A percentile compares a stretch with the other conserved stretches of the same genome.
phyloP scores from a whole-genome alignment of 495 filamentous ascomycete genomes.

The Darksidea phi region DNA sequence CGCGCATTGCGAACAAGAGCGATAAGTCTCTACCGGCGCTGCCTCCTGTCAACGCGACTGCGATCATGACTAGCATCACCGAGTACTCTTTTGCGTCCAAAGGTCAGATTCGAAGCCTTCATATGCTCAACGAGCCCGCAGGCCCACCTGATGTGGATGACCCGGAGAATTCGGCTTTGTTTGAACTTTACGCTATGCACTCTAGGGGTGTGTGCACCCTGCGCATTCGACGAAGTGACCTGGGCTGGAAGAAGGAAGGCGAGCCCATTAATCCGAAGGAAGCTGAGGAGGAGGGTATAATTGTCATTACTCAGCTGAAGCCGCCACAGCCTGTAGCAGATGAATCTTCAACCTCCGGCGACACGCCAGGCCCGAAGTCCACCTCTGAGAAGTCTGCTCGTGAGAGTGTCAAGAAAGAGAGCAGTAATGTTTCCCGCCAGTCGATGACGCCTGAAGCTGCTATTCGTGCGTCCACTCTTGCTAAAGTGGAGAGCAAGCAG shows the following conservation, averaged over 20 bases:
- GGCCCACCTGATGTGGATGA: constrained; percentile 54
- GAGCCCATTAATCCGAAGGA: constrained; percentile 75
- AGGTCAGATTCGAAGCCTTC: constrained; percentile 84
- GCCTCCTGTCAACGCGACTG: constrained; percentile 84
- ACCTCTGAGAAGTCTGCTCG: constrained; percentile 24
- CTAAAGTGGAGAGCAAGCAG: constrained; percentile 46
- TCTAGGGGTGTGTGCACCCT: constrained; percentile 89
- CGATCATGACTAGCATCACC: constrained; percentile 90
- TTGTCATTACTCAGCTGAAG: constrained; percentile 54
- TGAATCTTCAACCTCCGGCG: constrained; percentile 54
- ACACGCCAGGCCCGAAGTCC: constrained; percentile 25
- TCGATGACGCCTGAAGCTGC: constrained; percentile 37
- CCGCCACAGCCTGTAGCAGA: constrained; percentile 40
- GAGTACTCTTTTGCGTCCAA: constrained; percentile 90
- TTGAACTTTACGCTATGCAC: constrained; percentile 97
- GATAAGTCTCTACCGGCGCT: constrained; percentile 48
- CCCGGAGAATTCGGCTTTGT: constrained; percentile 63
- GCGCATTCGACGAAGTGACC: constrained; percentile 76
- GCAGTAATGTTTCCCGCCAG: constrained; percentile 46
- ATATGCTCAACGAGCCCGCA: constrained; percentile 67
- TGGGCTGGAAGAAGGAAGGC: constrained; percentile 85
- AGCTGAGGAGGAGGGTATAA: constrained; percentile 64
- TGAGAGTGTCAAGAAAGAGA: constrained; percentile 46
- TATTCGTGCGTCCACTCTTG: constrained; percentile 36
- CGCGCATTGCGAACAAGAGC: constrained; percentile 71